Conservation (phyloP, 495 filamentous ascomycete genomes). For the Talaromyces liani region DNA sequence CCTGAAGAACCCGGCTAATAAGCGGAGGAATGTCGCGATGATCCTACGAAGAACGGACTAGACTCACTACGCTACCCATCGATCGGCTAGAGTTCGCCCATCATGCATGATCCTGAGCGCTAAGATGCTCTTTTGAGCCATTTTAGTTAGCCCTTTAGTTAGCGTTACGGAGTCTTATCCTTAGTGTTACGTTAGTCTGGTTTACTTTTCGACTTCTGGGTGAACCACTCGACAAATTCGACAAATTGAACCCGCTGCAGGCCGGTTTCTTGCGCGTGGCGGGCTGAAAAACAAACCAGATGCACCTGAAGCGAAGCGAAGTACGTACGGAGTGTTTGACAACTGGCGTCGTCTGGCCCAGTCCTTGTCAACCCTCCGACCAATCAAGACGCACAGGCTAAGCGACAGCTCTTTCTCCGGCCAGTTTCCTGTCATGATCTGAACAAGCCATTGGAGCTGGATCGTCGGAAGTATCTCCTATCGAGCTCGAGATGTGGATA, state of each 20-base stretch:
- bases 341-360: not conserved
- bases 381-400: not conserved
- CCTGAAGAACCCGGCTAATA: not conserved
- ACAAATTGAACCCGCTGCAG: not conserved
- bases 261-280: not conserved
- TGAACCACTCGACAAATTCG: not conserved
- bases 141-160: not conserved
- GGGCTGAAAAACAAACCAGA: slow-evolving; percentile 10
- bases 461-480: not conserved
- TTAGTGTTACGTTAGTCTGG: not conserved
- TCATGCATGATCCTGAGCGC: not conserved
- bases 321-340: not conserved
- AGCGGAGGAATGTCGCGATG: not conserved
- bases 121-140: not conserved
- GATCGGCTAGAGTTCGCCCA: not conserved
- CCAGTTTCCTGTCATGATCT: not conserved
- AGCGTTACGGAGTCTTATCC: not conserved
- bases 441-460: not conserved
- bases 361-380: not conserved
- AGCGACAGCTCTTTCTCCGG: not conserved
- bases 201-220: not conserved
- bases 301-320: not conserved
- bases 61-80: not conserved
- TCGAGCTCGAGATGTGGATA: not conserved
- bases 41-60: not conserved